Evolutionary conservation across 2,329 filamentous ascomycete species (phyloP), one percentile per base, ranked within the genome.

Genomic region (Fusarium zealandicum): DNA sequence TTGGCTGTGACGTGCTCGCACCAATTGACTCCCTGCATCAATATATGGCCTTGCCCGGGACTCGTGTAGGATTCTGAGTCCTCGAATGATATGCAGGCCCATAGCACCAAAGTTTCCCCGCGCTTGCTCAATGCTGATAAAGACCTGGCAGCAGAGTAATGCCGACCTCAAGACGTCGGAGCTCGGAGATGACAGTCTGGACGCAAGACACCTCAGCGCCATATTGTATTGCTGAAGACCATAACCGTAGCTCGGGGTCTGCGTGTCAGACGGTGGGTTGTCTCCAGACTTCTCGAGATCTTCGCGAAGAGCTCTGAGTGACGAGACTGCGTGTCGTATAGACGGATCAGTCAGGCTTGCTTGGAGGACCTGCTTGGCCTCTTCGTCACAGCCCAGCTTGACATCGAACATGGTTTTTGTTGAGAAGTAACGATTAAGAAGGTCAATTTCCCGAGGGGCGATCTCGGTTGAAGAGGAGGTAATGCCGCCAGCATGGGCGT

Each of bases 71-170:
- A 79, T 78, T n/a, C 64, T 67, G 37, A 80, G 70, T 49, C 77
- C 77, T 47, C 58, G 73, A 59, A 77, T 68, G 17, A 78, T 72
- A 48, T 79, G 77, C 37, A 75, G 73, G 33, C 69, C 72, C 75
- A 79, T 76, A 31, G 75, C 70, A 54, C 67, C 52, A 31, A 73
- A 77, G 47, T 78, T 76, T 5, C 66, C 64, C 25, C 69, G 69
- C 45, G 75, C 71, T 67, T 79, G 76, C 60, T 79, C 77, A 50
- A 79, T 78, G 59, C 77, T 78, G 60, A 79, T 78, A 57, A 79
- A 73, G 33, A 79, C 63, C 57, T 79, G 75, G 61, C 78, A 80
- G 67, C 77, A 80, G 51, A 78, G 68, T 28, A 80, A 65, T 46
- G 76, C 72, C 18, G 75, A 76, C 51, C 68, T 75, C 27, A 77